These are phyloP conservation scores for Chionographis japonica DNA, from an alignment of 106 monocot species.

Conservation along the genomic window DNA sequence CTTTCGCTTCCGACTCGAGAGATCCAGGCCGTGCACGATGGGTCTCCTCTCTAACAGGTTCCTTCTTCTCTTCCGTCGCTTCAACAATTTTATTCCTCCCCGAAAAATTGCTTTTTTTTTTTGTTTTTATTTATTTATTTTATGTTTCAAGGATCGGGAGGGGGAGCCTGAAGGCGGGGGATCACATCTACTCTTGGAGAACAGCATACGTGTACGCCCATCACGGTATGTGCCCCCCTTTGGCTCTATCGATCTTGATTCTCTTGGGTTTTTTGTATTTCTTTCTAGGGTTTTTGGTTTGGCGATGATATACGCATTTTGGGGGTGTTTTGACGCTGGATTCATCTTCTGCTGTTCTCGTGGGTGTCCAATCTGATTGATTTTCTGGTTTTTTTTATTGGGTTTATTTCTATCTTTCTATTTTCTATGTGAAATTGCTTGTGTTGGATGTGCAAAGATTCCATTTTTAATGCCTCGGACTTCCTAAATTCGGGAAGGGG, in stretches of 20 bases:
- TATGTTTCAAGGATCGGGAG: constrained; percentile 28
- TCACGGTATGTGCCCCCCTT: constrained; percentile 46
- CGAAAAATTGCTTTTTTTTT: not conserved
- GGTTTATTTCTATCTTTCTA: too few relatives aligned
- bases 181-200: constrained; percentile 96
- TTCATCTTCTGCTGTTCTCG: too few relatives aligned
- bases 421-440: too few relatives aligned
- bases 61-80: not conserved
- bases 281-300: too few relatives aligned
- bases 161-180: constrained; percentile 84
- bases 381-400: too few relatives aligned
- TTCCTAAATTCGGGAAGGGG: too few relatives aligned
- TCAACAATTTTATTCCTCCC: not conserved
- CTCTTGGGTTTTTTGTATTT: too few relatives aligned
- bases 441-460: too few relatives aligned
- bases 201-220: constrained; percentile 84
- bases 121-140: not conserved
- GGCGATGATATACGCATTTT: too few relatives aligned
- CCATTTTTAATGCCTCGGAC: too few relatives aligned
- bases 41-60: constrained; percentile 41
- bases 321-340: too few relatives aligned
- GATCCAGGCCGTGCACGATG: constrained; percentile 1
- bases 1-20: not conserved
- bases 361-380: too few relatives aligned
- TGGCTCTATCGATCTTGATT: not conserved